phyloP scores from a whole-genome alignment of 2,329 filamentous ascomycete species.

The Rhytidhysteron rufulum region DNA sequence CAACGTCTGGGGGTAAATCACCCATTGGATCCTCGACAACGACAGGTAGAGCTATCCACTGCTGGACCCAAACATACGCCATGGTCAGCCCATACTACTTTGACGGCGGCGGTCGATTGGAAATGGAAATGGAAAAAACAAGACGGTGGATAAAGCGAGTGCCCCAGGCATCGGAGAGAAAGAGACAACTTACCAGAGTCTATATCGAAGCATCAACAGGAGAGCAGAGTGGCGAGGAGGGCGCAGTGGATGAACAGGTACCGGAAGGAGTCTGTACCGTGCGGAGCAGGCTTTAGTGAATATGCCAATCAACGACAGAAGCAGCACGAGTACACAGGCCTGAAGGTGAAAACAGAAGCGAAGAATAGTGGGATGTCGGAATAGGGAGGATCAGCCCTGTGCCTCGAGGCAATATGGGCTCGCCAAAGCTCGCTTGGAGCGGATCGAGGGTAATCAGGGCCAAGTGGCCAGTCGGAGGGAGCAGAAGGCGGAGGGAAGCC shows the following conservation, averaged over 20 bases:
- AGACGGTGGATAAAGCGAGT: too few species aligned
- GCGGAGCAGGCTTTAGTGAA: slow-evolving; percentile 12
- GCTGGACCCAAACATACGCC: slow-evolving; percentile 40
- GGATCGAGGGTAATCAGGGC: slow-evolving; percentile 33
- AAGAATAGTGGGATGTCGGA: slow-evolving; percentile 19
- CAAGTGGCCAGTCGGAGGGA: slow-evolving; percentile 30
- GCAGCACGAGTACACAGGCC: slow-evolving; percentile 20
- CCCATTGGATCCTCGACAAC: slow-evolving; percentile 39
- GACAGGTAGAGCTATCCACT: slow-evolving; percentile 40
- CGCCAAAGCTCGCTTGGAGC: slow-evolving; percentile 32
- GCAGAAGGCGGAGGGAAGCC: slow-evolving; percentile 23
- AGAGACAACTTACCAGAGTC: slow-evolving; percentile 28
- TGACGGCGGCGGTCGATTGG: slow-evolving; percentile 3
- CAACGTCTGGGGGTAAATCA: slow-evolving; percentile 30
- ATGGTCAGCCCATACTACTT: slow-evolving; percentile 38
- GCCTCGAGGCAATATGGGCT: slow-evolving; percentile 20
- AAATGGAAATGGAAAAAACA: too few species aligned
- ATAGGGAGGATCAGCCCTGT: slow-evolving; percentile 31
- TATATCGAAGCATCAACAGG: slow-evolving; percentile 31
- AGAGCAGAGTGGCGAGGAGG: slow-evolving; percentile 29
- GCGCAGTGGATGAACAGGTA: slow-evolving; percentile 9
- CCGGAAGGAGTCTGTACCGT: slow-evolving; percentile 24
- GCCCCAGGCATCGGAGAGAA: too few species aligned
- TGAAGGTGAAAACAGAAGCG: slow-evolving; percentile 35
- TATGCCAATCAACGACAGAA: slow-evolving; percentile 32